phyloP scores from a whole-genome alignment of 192 early-diverging fungal genomes.

The Coemansia asiatica region DNA sequence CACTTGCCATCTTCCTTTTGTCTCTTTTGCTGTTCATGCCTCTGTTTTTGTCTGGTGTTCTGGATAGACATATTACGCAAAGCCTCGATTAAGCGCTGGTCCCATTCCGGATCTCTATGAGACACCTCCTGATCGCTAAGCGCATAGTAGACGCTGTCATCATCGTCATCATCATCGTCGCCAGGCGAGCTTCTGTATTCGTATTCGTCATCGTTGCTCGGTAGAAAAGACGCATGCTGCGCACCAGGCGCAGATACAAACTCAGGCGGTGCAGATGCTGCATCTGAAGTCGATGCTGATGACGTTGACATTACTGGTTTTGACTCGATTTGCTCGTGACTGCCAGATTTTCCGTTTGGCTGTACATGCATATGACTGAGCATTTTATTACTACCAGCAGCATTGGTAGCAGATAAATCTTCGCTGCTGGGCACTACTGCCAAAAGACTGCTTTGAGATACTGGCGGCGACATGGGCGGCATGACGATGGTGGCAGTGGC shows the following conservation, averaged over 20 bases:
- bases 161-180: slow-evolving; percentile 17
- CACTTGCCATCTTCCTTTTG: not conserved
- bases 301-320: not conserved
- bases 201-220: slow-evolving; percentile 2
- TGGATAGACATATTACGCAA: slow-evolving; percentile 21
- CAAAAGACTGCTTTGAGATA: not conserved
- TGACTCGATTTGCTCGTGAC: not conserved
- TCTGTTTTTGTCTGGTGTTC: not conserved
- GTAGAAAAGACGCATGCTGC: not conserved
- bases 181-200: not conserved
- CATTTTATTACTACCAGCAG: not conserved
- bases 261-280: not conserved
- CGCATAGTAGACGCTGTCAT: slow-evolving; percentile 20
- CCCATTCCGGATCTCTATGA: slow-evolving; percentile 37
- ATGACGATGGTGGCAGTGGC: too few relatives aligned
- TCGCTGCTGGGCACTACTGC: slow-evolving; percentile 7
- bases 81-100: slow-evolving; percentile 40
- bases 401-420: not conserved
- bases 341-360: not conserved
- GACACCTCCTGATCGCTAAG: slow-evolving; percentile 49
- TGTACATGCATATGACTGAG: not conserved
- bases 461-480: not conserved
- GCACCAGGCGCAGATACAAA: not conserved
- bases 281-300: not conserved
- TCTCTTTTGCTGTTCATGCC: not conserved